Evolutionary conservation across 306 rosid genomes (phyloP), one percentile per base, ranked within the genome.

Genomic region (Abrus precatorius): DNA sequence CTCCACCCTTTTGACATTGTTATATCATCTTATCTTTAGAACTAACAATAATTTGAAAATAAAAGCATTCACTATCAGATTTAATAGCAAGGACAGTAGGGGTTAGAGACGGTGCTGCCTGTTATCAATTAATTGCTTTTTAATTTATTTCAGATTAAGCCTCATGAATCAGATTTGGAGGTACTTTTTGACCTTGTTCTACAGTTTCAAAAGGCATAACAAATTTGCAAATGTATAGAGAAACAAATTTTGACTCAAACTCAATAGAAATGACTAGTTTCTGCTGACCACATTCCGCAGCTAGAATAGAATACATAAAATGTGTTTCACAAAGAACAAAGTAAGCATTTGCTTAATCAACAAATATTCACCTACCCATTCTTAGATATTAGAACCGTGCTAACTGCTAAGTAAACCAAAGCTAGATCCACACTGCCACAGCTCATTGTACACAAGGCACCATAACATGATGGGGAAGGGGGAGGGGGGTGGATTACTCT

Each of bases 291-390:
- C 30, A 36, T 40, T 67, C 27, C 67, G 65, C 53, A 47, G 14
- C 50, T 34, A 45, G 70, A 20, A 56, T 60, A 30, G 48, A 61
- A 75, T 48, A 66, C 63, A 10, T 49, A 56, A 75, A 62, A 8
- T 60, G 62, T 62, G 38, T 44, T 59, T 41, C 33, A 44, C 34
- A 44, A 59, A 34, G 52, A 50, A 48, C 79, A 6, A n/a, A 72
- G 29, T 55, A 41, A 60, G 27, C 38, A 44, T 63, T 76, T 20
- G 8, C 80, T 14, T 53, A 69, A 61, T 38, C 10, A 10, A 44
- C 68, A 55, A 44, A 8, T 7, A 78, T 56, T 41, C 14, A 38
- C 57, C 32, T 10, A 27, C 12, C 13, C 72, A 28, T 3, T 48
- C 30, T 12, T 36, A 47, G 64, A 28, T 7, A 28, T 27, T 59